phyloP scores from a whole-genome alignment of 2,329 filamentous ascomycete species.

The Coniella vitis region DNA sequence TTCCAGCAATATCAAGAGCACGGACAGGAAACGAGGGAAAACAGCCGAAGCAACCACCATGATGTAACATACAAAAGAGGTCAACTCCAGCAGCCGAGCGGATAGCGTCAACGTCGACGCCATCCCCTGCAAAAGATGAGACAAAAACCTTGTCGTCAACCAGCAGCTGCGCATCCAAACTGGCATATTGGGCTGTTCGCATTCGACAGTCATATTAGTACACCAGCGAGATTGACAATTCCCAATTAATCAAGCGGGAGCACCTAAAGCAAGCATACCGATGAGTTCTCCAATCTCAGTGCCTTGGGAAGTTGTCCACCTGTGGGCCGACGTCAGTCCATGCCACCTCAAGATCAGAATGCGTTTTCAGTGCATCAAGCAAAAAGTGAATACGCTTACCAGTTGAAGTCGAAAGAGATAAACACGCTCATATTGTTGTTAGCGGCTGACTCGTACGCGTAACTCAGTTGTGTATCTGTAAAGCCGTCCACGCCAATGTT shows the following conservation, averaged over 20 bases:
- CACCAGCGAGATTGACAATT: background rate
- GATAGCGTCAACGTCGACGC: conserved; percentile 36
- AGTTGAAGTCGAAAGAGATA: conserved; percentile 52
- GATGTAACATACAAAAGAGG: conserved; percentile 32
- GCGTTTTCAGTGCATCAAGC: no score
- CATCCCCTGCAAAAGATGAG: conserved; percentile 46
- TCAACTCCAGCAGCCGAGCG: conserved; percentile 34
- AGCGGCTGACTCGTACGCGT: conserved; percentile 42
- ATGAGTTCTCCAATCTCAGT: conserved; percentile 37
- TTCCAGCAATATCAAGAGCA: no score
- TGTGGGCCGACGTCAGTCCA: conserved; percentile 28
- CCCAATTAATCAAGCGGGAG: no score
- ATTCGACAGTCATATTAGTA: background rate
- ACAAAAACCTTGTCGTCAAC: conserved; percentile 44
- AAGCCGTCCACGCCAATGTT: conserved; percentile 30
- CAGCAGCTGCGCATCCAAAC: conserved; percentile 37
- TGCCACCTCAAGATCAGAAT: no score
- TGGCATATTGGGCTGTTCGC: conserved; percentile 32
- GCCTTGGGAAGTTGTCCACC: conserved; percentile 32
- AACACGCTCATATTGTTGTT: conserved; percentile 45
- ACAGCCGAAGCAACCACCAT: no score
- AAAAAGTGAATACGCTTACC: conserved; percentile 23
- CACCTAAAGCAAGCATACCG: background rate
- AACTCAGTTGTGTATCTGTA: conserved; percentile 38
- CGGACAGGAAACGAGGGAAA: background rate